These are phyloP conservation scores for Clavulina sp. DNA, from an alignment of 768 basidiomycete genomes.

Conservation along the genomic window DNA sequence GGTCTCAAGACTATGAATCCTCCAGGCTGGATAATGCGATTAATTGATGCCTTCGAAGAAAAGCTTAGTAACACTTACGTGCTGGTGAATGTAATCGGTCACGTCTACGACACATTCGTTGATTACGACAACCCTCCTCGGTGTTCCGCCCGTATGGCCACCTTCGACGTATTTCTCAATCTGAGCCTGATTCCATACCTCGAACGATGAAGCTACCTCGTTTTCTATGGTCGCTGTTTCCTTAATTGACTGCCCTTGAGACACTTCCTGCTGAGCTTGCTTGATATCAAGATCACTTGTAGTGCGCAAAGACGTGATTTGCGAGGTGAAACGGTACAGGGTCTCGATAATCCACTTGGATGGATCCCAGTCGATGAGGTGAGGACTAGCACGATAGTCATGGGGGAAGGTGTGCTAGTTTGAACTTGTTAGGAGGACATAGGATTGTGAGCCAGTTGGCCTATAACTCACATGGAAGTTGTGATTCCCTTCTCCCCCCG, in stretches of 20 bases:
- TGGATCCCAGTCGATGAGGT: constrained; percentile 6
- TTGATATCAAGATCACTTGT: constrained; percentile 1
- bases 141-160: no score
- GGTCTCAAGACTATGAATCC: not conserved
- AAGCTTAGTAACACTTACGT: constrained; percentile 3
- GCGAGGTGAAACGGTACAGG: constrained; percentile 1
- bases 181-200: not conserved
- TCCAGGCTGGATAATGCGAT: constrained; percentile 4
- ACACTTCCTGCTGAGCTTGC: not conserved
- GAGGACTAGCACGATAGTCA: constrained; percentile 3
- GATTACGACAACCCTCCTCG: constrained; percentile 1
- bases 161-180: not conserved
- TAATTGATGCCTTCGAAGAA: not conserved
- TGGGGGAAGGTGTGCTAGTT: constrained; percentile 7
- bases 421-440: not conserved
- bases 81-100: constrained; percentile 3
- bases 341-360: constrained; percentile 7
- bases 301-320: not conserved
- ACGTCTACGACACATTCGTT: constrained; percentile 4
- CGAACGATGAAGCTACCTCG: not conserved
- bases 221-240: not conserved
- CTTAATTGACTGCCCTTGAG: no score
- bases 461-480: constrained; percentile 5
- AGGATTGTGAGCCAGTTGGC: not conserved
- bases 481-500: constrained; percentile 7